Conservation (phyloP, 2,329 filamentous ascomycete species). For the Tympanopsis confertula region DNA sequence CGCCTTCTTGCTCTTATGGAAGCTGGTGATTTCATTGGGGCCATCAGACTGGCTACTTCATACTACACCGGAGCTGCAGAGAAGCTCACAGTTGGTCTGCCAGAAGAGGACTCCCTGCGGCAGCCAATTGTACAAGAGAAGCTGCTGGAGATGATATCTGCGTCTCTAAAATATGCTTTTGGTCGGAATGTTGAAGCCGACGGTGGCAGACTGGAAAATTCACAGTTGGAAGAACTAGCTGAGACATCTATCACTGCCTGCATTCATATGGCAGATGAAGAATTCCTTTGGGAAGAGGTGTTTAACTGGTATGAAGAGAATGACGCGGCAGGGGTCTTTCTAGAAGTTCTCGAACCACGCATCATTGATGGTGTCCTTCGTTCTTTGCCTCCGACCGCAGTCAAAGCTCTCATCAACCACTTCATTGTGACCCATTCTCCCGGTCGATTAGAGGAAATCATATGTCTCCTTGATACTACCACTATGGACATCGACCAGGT, state of each 20-base stretch:
- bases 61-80: constrained; percentile 90
- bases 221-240: constrained; percentile 65
- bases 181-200: constrained; percentile 7
- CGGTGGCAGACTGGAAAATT: constrained; percentile 25
- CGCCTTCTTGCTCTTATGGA: constrained; percentile 89
- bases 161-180: constrained; percentile 83
- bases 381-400: constrained; percentile 65
- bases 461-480: constrained; percentile 80
- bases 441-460: constrained; percentile 76
- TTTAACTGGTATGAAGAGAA: constrained; percentile 83
- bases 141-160: constrained; percentile 82
- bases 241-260: constrained; percentile 77
- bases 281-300: constrained; percentile 82
- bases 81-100: constrained; percentile 84
- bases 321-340: constrained; percentile 62
- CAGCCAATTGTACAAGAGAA: constrained; percentile 80
- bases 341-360: constrained; percentile 79
- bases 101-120: constrained; percentile 66
- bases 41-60: constrained; percentile 78
- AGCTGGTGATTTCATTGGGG: constrained; percentile 85
- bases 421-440: constrained; percentile 69
- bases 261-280: constrained; percentile 62
- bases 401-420: constrained; percentile 76
- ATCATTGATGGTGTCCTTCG: constrained; percentile 70
- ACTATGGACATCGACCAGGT: constrained; percentile 92